These are phyloP conservation scores for Pyrenophora tritici-repentis DNA, from an alignment of 2,329 filamentous ascomycete species.

Conservation along the genomic window DNA sequence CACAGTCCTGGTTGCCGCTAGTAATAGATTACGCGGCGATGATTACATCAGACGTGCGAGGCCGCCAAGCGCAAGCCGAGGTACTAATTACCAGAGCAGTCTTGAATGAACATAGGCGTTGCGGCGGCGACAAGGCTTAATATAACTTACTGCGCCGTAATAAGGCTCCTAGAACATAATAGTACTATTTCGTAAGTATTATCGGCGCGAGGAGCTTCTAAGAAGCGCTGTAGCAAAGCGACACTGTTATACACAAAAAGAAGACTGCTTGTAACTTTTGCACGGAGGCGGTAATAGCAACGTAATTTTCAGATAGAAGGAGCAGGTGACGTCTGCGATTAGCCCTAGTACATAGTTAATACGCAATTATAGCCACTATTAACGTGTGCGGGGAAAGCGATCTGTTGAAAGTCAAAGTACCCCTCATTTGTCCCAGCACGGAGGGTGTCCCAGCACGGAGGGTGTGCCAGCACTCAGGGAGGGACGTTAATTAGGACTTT, in stretches of 20 bases:
- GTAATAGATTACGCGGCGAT: background rate
- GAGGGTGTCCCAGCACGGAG: constrained; percentile 6
- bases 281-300: background rate
- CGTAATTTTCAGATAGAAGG: no score
- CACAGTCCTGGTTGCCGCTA: background rate
- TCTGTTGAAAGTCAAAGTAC: constrained; percentile 5
- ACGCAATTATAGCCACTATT: background rate
- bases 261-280: constrained; percentile 1
- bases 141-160: background rate
- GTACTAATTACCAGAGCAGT: background rate
- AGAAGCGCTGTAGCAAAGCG: background rate
- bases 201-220: background rate
- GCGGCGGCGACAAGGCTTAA: background rate
- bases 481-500: background rate
- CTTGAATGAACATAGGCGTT: constrained; percentile 2
- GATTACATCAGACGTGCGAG: background rate
- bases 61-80: background rate
- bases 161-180: background rate
- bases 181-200: background rate
- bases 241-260: background rate
- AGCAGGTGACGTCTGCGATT: background rate
- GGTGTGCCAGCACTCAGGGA: constrained; percentile 6
- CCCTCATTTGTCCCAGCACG: constrained; percentile 5
- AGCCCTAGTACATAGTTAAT: background rate
- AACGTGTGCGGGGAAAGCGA: constrained; percentile 1